A percentile compares a stretch with the other conserved stretches of the same genome.
These are phyloP conservation scores for Mychonastes homosphaera DNA, from an alignment of 139 green algal genomes.

Conservation along the genomic window DNA sequence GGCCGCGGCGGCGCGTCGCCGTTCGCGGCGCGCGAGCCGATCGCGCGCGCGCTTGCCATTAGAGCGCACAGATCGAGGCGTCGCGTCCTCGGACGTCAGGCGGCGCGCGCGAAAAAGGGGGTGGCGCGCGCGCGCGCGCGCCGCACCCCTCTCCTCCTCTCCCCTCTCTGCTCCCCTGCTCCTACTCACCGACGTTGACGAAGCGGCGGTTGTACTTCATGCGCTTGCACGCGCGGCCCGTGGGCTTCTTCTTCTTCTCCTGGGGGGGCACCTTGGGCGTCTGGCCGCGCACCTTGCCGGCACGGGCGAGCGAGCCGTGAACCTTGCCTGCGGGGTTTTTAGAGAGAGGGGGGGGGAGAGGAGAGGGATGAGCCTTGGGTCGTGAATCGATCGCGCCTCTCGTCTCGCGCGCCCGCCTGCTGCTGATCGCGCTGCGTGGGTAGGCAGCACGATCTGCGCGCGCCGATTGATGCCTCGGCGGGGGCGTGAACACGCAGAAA, in stretches of 20 bases:
- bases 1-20: not conserved
- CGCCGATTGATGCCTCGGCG: too few species aligned
- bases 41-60: not conserved
- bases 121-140: not conserved
- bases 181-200: constrained; percentile 50
- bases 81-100: not conserved
- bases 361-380: too few species aligned
- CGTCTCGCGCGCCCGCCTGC: too few species aligned
- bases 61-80: not conserved
- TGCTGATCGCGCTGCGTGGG: too few species aligned
- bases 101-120: not conserved
- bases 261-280: constrained; percentile 97
- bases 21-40: not conserved
- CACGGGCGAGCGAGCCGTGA: constrained; percentile 97
- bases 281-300: constrained; percentile 97
- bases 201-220: constrained; percentile 98
- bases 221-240: constrained; percentile 86
- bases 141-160: not conserved
- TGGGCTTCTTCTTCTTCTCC: constrained; percentile 97
- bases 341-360: too few species aligned
- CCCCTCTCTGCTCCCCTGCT: too few species aligned
- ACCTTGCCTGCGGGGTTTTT: constrained; percentile 94
- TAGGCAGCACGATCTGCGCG: too few species aligned
- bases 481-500: too few species aligned
- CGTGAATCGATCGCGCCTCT: too few species aligned